Conservation (phyloP, 73 alveolate species). For the Paramecium sonneborni region DNA sequence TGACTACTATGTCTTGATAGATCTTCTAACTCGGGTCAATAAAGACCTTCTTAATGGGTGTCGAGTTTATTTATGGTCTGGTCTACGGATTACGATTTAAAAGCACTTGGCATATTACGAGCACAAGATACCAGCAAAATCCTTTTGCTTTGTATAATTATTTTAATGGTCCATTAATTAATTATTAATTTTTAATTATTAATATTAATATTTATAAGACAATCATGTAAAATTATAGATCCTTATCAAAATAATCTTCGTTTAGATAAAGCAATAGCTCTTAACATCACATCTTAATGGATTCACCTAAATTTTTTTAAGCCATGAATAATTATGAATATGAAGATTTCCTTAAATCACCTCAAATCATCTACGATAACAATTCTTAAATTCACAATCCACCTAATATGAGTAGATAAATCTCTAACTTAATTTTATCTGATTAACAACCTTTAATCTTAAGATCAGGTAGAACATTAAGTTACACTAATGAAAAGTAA, state of each 20-base stretch:
- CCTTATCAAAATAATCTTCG: background rate
- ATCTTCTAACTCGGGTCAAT: background rate
- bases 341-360: background rate
- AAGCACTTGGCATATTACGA: slow-evolving; percentile 3
- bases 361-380: background rate
- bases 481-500: background rate
- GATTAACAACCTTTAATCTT: background rate
- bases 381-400: background rate
- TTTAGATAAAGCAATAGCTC: background rate
- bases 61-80: background rate
- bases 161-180: background rate
- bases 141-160: background rate
- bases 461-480: background rate
- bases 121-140: slow-evolving; percentile 27
- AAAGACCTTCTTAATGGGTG: slow-evolving; percentile 30
- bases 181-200: too few species aligned
- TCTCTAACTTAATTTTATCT: background rate
- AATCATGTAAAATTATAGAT: background rate
- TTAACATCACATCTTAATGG: background rate
- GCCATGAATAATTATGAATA: background rate
- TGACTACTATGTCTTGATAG: background rate
- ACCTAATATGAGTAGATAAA: background rate
- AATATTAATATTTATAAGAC: background rate
- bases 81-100: slow-evolving; percentile 4
- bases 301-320: background rate